Evolutionary conservation across 2,329 filamentous ascomycete genomes (phyloP).

Genomic region (Paecilomyces sp.): DNA sequence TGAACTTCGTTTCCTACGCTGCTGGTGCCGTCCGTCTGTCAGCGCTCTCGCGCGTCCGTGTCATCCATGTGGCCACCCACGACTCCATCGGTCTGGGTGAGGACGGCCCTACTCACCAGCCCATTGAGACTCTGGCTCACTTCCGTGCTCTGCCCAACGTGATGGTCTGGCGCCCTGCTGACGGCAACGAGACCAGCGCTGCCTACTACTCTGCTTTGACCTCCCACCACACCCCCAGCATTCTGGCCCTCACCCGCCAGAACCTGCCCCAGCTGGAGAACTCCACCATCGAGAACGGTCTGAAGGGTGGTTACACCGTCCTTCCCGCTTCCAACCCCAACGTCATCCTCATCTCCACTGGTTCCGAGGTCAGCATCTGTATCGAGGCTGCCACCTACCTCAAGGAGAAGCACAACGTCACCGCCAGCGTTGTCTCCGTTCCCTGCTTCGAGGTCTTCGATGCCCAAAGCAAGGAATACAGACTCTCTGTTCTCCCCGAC

Average conservation of each 20-base stretch:
- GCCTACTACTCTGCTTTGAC: conserved; percentile 95
- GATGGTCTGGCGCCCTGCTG: conserved; percentile 98
- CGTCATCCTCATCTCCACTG: conserved; percentile 86
- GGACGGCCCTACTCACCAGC: conserved; percentile 97
- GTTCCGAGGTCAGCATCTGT: conserved; percentile 91
- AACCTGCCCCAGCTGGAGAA: conserved; percentile 97
- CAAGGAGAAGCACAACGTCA: conserved; percentile 78
- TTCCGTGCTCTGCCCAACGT: conserved; percentile 98
- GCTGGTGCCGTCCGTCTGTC: conserved; percentile 93
- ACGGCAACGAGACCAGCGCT: conserved; percentile 96
- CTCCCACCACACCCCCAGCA: conserved; percentile 81
- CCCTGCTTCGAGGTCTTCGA: conserved; percentile 98
- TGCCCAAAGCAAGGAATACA: conserved; percentile 88
- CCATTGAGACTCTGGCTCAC: conserved; percentile 95
- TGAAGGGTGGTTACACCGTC: conserved; percentile 92
- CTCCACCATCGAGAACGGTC: conserved; percentile 78
- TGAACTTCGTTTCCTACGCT: conserved; percentile 98
- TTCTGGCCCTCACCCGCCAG: conserved; percentile 92
- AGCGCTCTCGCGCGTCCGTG: conserved; percentile 79
- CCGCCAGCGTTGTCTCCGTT: conserved; percentile 87
- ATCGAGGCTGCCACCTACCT: conserved; percentile 89
- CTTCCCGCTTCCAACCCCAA: conserved; percentile 77
- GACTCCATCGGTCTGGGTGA: conserved; percentile 99
- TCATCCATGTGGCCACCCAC: conserved; percentile 95
- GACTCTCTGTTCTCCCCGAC: conserved; percentile 83